A percentile compares a stretch with the other conserved stretches of the same genome.
Conservation (phyloP, 768 basidiomycete genomes). For the Xanthoconium stramineum region DNA sequence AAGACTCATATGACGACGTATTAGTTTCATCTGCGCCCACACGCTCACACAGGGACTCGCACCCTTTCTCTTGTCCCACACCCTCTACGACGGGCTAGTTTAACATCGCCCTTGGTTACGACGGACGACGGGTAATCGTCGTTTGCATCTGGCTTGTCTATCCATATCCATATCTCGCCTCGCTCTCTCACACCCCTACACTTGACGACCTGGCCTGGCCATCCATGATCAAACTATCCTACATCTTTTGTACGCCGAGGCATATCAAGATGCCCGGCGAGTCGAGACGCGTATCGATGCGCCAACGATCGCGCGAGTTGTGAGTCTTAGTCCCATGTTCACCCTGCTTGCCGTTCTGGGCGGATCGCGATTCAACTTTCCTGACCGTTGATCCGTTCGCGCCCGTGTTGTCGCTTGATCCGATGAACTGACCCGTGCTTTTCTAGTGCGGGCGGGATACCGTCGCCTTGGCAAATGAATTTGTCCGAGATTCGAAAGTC, state of each 20-base stretch:
- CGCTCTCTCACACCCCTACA: background rate
- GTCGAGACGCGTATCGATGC: constrained; percentile 16
- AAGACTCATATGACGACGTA: background rate
- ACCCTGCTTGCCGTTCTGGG: too few species aligned
- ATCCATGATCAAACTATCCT: constrained; percentile 43
- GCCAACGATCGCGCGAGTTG: constrained; percentile 27
- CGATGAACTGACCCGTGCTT: background rate
- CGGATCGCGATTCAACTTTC: background rate
- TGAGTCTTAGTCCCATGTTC: constrained; percentile 6
- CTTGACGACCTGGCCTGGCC: background rate
- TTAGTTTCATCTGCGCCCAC: constrained; percentile 9
- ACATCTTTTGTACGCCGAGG: constrained; percentile 52
- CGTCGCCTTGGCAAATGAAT: constrained; percentile 29
- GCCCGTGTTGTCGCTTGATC: background rate
- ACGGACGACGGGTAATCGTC: background rate
- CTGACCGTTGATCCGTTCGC: background rate
- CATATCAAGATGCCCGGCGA: constrained; percentile 51
- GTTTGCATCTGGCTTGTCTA: background rate
- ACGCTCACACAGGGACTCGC: background rate
- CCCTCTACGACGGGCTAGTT: background rate
- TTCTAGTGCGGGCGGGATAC: constrained; percentile 22
- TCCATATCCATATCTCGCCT: background rate
- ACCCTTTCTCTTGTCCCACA: background rate
- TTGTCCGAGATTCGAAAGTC: constrained; percentile 32
- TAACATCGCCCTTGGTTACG: background rate